Evolutionary conservation across 116 monocot genomes (phyloP).

Genomic region (Zostera marina): DNA sequence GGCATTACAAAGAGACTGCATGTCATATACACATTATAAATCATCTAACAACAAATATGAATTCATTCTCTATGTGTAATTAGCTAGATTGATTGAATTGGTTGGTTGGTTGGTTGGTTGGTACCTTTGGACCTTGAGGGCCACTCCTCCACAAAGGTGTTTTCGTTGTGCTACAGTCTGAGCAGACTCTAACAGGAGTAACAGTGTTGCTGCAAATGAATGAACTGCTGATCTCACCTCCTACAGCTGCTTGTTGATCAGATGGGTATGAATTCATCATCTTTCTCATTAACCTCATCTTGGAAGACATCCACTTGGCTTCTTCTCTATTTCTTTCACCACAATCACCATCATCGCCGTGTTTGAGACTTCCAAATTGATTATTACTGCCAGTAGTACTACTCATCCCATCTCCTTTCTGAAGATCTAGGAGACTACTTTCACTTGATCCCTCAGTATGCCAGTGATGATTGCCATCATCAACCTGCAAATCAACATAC

Average conservation of each 20-base stretch:
- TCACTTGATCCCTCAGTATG: constrained; percentile 2
- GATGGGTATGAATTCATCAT: constrained; percentile 25
- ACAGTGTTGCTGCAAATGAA: constrained; percentile 6
- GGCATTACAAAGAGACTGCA: constrained; percentile 82
- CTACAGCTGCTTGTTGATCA: not conserved
- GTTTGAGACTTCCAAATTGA: not conserved
- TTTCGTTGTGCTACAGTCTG: constrained; percentile 63
- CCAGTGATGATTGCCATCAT: not conserved
- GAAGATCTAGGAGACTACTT: not conserved
- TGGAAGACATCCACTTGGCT: constrained; percentile 38
- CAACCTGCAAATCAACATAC: too few relatives aligned
- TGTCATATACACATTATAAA: too few relatives aligned
- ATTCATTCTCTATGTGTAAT: too few relatives aligned
- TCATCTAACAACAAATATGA: not conserved
- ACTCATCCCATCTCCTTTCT: not conserved
- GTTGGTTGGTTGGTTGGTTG: too few relatives aligned
- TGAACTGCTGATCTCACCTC: not conserved
- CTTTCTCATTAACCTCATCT: constrained; percentile 47
- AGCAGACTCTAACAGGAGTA: constrained; percentile 26
- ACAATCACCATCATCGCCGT: not conserved
- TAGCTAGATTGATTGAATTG: too few relatives aligned
- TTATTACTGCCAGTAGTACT: not conserved
- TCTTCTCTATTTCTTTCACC: not conserved
- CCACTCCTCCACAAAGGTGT: constrained; percentile 80
- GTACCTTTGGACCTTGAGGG: constrained; percentile 73